Evolutionary conservation across 2,329 filamentous ascomycete species (phyloP), one percentile per base, ranked within the genome.

Genomic region (Domatiomyces globalis): DNA sequence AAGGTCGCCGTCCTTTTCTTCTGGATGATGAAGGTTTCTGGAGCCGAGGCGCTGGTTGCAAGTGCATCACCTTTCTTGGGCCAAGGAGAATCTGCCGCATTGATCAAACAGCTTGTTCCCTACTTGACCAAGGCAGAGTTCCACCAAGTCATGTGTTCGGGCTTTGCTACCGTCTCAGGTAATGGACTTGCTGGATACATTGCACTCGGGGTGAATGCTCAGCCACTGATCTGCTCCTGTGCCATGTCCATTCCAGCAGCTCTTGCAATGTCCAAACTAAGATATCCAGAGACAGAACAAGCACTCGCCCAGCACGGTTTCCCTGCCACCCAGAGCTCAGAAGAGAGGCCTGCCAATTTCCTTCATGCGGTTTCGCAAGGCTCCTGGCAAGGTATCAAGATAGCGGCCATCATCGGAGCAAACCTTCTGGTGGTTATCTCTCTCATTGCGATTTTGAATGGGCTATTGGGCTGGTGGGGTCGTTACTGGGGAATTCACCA

Each of bases 231-330:
- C 25, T 94, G 87, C 1, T 89, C 85, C 6, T 95, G 88, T 65
- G 88, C 95, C 66, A 95, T 95, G 89, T 89, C 84, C 61, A 95
- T 95, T 57, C 89, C 89, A 0, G 88, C 88, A 1, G 94, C 87
- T 2, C 76, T 95, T 12, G 88, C 88, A 48, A 82, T 92, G 55
- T 90, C 85, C 57, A 95, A 95, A 71, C 76, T 95, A 61, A 84
- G 89, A 52, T 95, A 84, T 66, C 89, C 89, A 2, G 89, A 95
- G 70, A 83, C 80, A 2, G 87, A 94, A 66, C 85, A 90, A 67
- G 85, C 87, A 0, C 73, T 94, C 36, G 95, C 88, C 0, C 83
- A 85, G 4, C 87, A 87, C 51, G 79, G 81, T 17, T 83, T 92
- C 27, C 80, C 90, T 43, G 78, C 94, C 22, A 87, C 87, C 2